Evolutionary conservation across 140 eudicot genomes (phyloP), one percentile per base, ranked within the genome.

Genomic region (Bidens hawaiensis): DNA sequence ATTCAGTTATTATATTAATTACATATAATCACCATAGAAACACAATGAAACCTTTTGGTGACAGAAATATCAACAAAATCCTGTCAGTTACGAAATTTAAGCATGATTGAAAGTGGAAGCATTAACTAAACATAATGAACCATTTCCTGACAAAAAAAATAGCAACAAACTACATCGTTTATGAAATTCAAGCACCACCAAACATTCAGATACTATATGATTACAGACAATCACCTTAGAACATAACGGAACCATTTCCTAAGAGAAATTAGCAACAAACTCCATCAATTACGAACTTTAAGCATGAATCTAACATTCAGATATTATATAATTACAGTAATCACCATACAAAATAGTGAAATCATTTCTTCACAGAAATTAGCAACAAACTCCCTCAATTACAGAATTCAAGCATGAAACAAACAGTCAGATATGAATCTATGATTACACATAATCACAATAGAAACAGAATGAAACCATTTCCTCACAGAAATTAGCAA

Each of bases 91-190:
- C 0, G 4, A 53, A 51, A 25, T 53, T 53, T 12, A 53, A 53
- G 60, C 38, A 53, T n/a, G n/a, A n/a, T n/a, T n/a, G n/a, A n/a
- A n/a, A n/a, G n/a, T n/a, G n/a, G n/a, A n/a, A n/a, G n/a, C n/a
- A n/a, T n/a, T n/a, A n/a, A n/a, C n/a, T n/a, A n/a, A 30, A 47
- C 13, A 10, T 45, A 6, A 53, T 53, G 38, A 53, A 26, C 60
- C 12, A 49, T 14, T 24, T 26, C 38, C 18, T 52, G n/a, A n/a
- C 54, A 42, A 21, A 4, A n/a, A 53, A 67, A 11, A 15, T 24
- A 42, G 59, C 64, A 53, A 53, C 72, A 36, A 38, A 11, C 19
- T 25, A 28, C 8, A 67, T 51, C 22, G 23, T 4, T 31, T 66
- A 36, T 30, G 13, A 67, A 53, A 65, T 52, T 64, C 64, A 23